phyloP scores from a whole-genome alignment of 805 yeast genomes.

The Suhomyces canberraensis region DNA sequence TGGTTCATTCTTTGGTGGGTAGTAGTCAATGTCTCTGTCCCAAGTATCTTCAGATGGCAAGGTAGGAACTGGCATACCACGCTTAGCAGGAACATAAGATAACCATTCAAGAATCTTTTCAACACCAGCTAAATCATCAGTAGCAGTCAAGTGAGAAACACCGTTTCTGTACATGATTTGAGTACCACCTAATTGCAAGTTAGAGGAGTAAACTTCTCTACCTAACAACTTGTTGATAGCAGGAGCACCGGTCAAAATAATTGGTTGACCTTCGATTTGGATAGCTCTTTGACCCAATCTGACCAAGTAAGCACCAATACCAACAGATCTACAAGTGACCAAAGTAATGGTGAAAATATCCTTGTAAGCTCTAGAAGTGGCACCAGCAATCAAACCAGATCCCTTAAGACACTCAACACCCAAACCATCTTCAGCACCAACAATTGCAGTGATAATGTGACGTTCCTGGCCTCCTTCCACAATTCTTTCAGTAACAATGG shows the following conservation, averaged over 20 bases:
- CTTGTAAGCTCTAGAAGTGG: slow-evolving; percentile 94
- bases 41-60: slow-evolving; percentile 78
- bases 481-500: slow-evolving; percentile 70
- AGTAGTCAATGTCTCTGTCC: slow-evolving; percentile 89
- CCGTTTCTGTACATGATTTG: slow-evolving; percentile 98
- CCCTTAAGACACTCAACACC: slow-evolving; percentile 99
- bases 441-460: slow-evolving; percentile 73
- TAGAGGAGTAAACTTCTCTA: slow-evolving; percentile 94
- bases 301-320: slow-evolving; percentile 98
- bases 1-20: slow-evolving; percentile 66
- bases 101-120: slow-evolving; percentile 93
- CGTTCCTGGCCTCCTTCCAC: slow-evolving; percentile 87
- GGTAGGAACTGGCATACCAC: slow-evolving; percentile 88
- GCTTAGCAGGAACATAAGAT: slow-evolving; percentile 88
- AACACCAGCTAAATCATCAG: slow-evolving; percentile 95
- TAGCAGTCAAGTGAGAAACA: slow-evolving; percentile 96
- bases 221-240: slow-evolving; percentile 96
- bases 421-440: slow-evolving; percentile 93
- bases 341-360: slow-evolving; percentile 97
- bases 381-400: slow-evolving; percentile 98
- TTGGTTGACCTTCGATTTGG: slow-evolving; percentile 98
- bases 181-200: slow-evolving; percentile 98
- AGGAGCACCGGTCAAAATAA: slow-evolving; percentile 98
- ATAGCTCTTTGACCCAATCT: slow-evolving; percentile 98
- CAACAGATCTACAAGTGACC: slow-evolving; percentile 99